Evolutionary conservation across 345 rosid genomes (phyloP).

Genomic region (Streptanthus diversifolius): DNA sequence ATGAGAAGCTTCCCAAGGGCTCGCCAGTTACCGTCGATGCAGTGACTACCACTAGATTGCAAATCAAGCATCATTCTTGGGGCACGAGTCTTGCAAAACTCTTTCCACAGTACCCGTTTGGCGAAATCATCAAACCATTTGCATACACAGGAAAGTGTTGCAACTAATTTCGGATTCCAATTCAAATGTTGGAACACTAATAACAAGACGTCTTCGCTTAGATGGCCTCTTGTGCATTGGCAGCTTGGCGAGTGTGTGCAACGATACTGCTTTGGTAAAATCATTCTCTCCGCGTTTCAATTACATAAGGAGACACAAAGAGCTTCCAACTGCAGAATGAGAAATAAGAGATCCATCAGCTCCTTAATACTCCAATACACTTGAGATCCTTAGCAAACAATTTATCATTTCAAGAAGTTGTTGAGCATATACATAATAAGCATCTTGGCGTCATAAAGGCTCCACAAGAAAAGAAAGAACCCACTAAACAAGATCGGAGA

Average conservation of each 20-base stretch:
- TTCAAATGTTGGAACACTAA: constrained; percentile 81
- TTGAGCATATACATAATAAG: neutral
- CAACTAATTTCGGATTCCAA: constrained; percentile 93
- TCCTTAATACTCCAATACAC: neutral
- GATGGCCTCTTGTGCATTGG: constrained; percentile 84
- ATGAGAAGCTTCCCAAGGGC: constrained; percentile 94
- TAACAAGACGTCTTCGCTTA: constrained; percentile 72
- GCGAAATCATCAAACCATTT: constrained; percentile 98
- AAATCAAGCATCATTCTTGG: constrained; percentile 93
- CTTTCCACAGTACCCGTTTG: constrained; percentile 93
- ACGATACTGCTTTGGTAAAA: constrained; percentile 83
- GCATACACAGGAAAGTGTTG: constrained; percentile 73
- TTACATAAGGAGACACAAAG: constrained; percentile 6
- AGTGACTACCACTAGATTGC: constrained; percentile 89
- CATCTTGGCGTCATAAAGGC: neutral
- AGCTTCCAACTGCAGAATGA: neutral
- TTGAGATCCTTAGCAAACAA: neutral
- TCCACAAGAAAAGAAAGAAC: neutral
- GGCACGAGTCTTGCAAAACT: constrained; percentile 88
- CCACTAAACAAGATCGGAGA: neutral
- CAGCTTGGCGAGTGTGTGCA: constrained; percentile 94
- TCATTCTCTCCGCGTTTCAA: constrained; percentile 40
- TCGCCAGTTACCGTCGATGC: constrained; percentile 95
- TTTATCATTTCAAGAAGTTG: neutral
- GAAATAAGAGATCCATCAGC: neutral